Percentiles rank a stretch among this genome's conserved stretches.
Evolutionary conservation across 768 basidiomycete genomes (phyloP).

Genomic region (Termitomyces sp.): DNA sequence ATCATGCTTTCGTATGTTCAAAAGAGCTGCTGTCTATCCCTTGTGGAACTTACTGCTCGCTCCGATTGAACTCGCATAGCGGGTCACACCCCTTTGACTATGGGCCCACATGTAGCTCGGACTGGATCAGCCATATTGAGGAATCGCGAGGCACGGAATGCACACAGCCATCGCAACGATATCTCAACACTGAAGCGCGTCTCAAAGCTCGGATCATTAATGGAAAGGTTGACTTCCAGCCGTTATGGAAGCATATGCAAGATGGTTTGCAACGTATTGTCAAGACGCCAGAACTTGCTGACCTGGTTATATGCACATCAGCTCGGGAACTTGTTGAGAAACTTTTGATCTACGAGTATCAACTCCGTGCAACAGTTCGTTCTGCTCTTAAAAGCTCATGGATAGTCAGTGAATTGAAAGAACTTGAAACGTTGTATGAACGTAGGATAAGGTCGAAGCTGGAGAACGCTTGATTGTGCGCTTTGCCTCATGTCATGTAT

Average conservation of each 20-base stretch:
- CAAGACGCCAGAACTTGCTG: background rate
- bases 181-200: constrained; percentile 46
- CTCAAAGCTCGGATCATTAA: constrained; percentile 69
- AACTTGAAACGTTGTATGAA: constrained; percentile 57
- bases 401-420: constrained; percentile 59
- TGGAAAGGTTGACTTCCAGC: constrained; percentile 52
- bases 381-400: constrained; percentile 58
- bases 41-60: background rate
- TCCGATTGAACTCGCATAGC: constrained; percentile 27
- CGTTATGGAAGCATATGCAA: constrained; percentile 50
- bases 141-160: constrained; percentile 24
- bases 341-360: constrained; percentile 57
- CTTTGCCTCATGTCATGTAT: constrained; percentile 2
- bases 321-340: constrained; percentile 54
- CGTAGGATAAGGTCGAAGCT: constrained; percentile 37
- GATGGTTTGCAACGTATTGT: constrained; percentile 42
- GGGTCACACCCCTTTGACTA: constrained; percentile 79
- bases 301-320: constrained; percentile 19
- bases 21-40: background rate
- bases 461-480: constrained; percentile 7
- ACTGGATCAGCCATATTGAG: constrained; percentile 31
- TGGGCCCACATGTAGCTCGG: constrained; percentile 30
- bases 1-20: constrained; percentile 75
- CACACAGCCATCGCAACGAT: constrained; percentile 37
- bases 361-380: constrained; percentile 57